Conservation (phyloP, 2,329 filamentous ascomycete genomes). For the Metarhizium album region DNA sequence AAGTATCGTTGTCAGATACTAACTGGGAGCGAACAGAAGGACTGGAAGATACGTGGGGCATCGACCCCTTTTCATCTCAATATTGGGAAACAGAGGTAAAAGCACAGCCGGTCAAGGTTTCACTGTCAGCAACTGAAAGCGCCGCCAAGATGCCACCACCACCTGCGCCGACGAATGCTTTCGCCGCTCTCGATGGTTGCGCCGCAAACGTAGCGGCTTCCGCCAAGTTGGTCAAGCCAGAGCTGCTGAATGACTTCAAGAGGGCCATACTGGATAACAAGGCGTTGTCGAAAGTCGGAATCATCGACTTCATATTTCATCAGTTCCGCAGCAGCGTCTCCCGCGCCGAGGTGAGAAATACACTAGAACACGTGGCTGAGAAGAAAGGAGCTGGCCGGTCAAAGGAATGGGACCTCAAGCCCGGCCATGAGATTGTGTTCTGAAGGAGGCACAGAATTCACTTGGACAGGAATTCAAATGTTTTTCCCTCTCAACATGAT, state of each 20-base stretch:
- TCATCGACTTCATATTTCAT: constrained; percentile 29
- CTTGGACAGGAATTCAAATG: too few relatives aligned
- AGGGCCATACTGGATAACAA: constrained; percentile 29
- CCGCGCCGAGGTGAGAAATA: constrained; percentile 30
- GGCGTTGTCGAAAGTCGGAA: constrained; percentile 28
- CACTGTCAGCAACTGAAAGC: constrained; percentile 8
- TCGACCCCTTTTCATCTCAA: constrained; percentile 72
- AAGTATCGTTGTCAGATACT: neutral
- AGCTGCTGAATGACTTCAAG: constrained; percentile 31
- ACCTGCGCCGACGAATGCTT: constrained; percentile 24
- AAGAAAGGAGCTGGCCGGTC: constrained; percentile 25
- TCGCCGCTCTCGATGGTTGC: constrained; percentile 21
- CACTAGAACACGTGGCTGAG: constrained; percentile 28
- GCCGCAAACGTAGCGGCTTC: constrained; percentile 8
- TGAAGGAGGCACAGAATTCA: constrained; percentile 9
- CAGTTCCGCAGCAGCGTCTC: constrained; percentile 27
- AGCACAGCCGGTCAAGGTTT: constrained; percentile 12
- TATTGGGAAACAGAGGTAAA: constrained; percentile 58
- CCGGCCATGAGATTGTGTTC: constrained; percentile 25
- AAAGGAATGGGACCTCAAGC: constrained; percentile 29
- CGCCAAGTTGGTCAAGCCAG: constrained; percentile 25
- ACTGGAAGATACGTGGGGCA: constrained; percentile 40
- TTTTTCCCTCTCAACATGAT: neutral
- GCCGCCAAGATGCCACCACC: constrained; percentile 22
- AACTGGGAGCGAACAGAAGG: constrained; percentile 22